These are phyloP conservation scores for Tuber magnatum DNA, from an alignment of 495 filamentous ascomycete genomes.

Conservation along the genomic window DNA sequence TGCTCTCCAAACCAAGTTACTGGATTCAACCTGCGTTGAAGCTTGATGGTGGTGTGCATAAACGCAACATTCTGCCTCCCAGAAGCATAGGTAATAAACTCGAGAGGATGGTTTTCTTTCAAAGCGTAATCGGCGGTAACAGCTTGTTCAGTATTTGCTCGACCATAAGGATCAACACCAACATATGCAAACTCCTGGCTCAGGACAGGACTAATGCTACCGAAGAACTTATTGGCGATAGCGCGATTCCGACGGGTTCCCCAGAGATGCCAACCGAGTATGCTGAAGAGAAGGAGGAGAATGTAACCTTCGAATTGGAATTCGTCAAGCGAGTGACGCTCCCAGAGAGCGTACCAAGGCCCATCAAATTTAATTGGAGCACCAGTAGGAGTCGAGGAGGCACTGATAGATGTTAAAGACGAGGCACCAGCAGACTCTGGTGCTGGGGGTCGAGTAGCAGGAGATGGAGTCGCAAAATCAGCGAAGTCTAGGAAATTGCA, in stretches of 20 bases:
- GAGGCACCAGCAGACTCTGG: constrained; percentile 44
- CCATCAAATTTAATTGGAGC: constrained; percentile 12
- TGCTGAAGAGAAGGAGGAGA: constrained; percentile 60
- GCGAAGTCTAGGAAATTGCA: constrained; percentile 46
- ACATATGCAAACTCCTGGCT: constrained; percentile 81
- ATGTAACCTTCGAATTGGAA: constrained; percentile 85
- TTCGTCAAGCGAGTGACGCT: constrained; percentile 70
- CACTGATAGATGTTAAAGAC: constrained; percentile 47
- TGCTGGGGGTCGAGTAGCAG: constrained; percentile 35
- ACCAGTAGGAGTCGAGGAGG: constrained; percentile 56
- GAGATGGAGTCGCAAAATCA: constrained; percentile 46
- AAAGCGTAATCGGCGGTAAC: constrained; percentile 53
- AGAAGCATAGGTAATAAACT: constrained; percentile 84
- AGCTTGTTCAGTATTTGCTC: constrained; percentile 35
- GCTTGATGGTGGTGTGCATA: constrained; percentile 70
- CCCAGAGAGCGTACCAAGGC: constrained; percentile 94
- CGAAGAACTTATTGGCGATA: constrained; percentile 73
- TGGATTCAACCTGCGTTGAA: constrained; percentile 88
- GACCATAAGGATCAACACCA: constrained; percentile 56
- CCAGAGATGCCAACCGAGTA: constrained; percentile 74
- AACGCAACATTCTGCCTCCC: constrained; percentile 91
- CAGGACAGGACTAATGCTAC: constrained; percentile 62
- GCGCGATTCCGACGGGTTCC: constrained; percentile 71
- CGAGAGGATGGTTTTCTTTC: constrained; percentile 74
- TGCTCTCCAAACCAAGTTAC: constrained; percentile 61